Conservation (phyloP, 2,329 filamentous ascomycete species). For the Cladophialophora chaetospira region DNA sequence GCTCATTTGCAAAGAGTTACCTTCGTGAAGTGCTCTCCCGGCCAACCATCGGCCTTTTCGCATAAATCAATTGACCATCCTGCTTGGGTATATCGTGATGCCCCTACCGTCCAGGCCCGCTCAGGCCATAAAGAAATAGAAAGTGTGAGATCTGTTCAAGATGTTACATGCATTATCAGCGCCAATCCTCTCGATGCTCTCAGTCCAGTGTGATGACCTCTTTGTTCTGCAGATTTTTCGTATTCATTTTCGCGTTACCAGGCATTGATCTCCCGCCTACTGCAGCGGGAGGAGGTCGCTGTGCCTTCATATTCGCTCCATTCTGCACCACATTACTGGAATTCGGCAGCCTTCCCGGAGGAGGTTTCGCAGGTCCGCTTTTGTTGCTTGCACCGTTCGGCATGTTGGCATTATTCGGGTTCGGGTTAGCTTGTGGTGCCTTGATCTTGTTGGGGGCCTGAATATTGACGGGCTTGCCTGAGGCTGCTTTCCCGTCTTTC, state of each 20-base stretch:
- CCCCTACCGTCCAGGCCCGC: neutral
- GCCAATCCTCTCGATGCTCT: neutral
- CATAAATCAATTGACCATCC: conserved; percentile 3
- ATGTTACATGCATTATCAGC: conserved; percentile 5
- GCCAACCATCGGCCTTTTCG: neutral
- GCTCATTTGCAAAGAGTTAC: neutral
- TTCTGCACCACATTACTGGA: neutral
- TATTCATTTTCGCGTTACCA: conserved; percentile 8
- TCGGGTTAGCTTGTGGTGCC: neutral
- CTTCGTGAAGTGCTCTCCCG: conserved; percentile 2
- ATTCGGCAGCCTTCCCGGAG: conserved; percentile 4
- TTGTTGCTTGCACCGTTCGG: conserved; percentile 4
- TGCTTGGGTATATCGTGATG: conserved; percentile 8
- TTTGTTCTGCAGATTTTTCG: conserved; percentile 8
- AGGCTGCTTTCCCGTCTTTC: conserved; percentile 17
- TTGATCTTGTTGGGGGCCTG: conserved; percentile 5
- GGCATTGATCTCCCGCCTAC: conserved; percentile 1
- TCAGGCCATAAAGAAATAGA: neutral
- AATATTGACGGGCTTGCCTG: neutral
- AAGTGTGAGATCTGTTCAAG: conserved; percentile 1
- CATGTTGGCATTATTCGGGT: neutral
- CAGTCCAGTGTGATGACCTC: conserved; percentile 27
- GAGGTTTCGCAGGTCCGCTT: conserved; percentile 1
- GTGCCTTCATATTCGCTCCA: conserved; percentile 4
- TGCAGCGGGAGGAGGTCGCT: neutral